These are phyloP conservation scores for Raphanus hybrid DNA, from an alignment of 441 rosid genomes.

Conservation along the genomic window DNA sequence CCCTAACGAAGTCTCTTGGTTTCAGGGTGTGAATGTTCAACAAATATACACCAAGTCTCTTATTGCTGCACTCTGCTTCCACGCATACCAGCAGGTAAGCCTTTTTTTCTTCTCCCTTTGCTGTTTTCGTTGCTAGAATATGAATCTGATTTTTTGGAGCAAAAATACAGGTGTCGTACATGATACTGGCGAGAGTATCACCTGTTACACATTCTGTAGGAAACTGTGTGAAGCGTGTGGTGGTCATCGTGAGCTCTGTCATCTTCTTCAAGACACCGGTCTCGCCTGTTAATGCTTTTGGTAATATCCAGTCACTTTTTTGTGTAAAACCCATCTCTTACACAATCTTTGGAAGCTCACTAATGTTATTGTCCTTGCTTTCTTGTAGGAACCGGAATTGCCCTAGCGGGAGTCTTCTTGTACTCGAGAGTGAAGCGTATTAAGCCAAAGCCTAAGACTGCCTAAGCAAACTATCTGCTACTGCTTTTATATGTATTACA, in stretches of 20 bases:
- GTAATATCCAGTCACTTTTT: constrained; percentile 47
- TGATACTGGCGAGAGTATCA: constrained; percentile 95
- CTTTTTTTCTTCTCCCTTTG: constrained; percentile 4
- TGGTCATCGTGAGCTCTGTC: constrained; percentile 97
- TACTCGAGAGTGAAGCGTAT: constrained; percentile 96
- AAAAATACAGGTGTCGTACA: constrained; percentile 80
- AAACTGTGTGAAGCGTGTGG: constrained; percentile 99
- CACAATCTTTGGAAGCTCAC: constrained; percentile 18
- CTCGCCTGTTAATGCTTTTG: constrained; percentile 77
- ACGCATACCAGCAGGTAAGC: constrained; percentile 97
- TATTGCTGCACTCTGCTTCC: constrained; percentile 90
- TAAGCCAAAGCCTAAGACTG: constrained; percentile 83
- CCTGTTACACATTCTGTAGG: constrained; percentile 99
- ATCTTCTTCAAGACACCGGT: constrained; percentile 87
- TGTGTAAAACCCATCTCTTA: not conserved
- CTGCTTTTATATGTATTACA: constrained; percentile 15
- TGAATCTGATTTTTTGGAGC: not conserved
- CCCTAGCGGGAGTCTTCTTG: constrained; percentile 91
- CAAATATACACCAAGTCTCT: constrained; percentile 68
- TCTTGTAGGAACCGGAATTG: constrained; percentile 84
- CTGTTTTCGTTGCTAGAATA: not conserved
- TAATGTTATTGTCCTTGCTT: not conserved
- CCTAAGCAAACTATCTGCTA: constrained; percentile 43
- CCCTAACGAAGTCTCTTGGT: constrained; percentile 15
- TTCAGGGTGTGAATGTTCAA: constrained; percentile 86